A percentile compares a stretch with the other conserved stretches of the same genome.
These are phyloP conservation scores for Pyricularia pennisetigena DNA, from an alignment of 2,329 filamentous ascomycete species.

Conservation along the genomic window DNA sequence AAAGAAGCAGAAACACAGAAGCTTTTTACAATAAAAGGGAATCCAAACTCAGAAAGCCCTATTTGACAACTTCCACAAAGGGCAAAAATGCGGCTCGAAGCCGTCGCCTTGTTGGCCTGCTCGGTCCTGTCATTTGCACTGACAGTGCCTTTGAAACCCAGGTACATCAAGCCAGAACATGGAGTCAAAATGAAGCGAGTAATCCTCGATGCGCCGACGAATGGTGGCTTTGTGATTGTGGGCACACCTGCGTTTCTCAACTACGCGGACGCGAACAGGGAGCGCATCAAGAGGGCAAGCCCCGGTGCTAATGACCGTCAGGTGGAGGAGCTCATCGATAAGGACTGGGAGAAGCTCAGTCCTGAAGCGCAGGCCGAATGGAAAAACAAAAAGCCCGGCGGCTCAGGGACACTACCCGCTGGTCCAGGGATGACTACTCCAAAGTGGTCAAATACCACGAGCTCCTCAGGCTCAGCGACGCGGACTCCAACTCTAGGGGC, in stretches of 20 bases:
- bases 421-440: neutral
- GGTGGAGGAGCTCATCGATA: conserved; percentile 2
- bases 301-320: neutral
- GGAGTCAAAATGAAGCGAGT: neutral
- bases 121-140: neutral
- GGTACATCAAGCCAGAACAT: neutral
- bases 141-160: neutral
- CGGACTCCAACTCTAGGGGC: neutral
- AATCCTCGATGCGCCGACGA: neutral
- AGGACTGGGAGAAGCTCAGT: conserved; percentile 1
- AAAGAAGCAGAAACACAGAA: neutral
- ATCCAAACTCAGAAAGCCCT: neutral
- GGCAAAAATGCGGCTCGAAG: conserved; percentile 2
- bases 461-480: neutral
- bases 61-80: neutral
- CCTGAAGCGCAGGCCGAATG: neutral
- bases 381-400: neutral
- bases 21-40: neutral
- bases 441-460: neutral
- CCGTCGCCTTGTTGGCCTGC: neutral
- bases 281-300: neutral
- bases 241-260: neutral
- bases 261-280: neutral
- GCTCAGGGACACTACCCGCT: neutral
- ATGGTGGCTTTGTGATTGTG: neutral